Evolutionary conservation across 768 basidiomycete genomes (phyloP), one percentile per base, ranked within the genome.

Genomic region (Tulasnella sp.): DNA sequence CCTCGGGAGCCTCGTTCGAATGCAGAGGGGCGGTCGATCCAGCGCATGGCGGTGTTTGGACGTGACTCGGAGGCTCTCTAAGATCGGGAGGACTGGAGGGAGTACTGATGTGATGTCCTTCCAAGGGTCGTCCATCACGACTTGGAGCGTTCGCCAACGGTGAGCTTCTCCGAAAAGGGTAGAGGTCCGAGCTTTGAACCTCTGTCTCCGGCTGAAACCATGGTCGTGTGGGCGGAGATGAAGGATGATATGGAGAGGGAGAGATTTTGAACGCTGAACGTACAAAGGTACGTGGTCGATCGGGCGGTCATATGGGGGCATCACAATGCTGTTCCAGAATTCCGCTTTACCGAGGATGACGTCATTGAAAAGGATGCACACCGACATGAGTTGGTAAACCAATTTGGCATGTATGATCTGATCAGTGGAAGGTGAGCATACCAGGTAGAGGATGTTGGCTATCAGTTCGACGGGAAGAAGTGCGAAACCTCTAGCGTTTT

Each of bases 301-400:
- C 14, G 64, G 64, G 64, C n/a, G 64, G 64, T 69, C 64, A 28
- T 37, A 69, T 69, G 31, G 64, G 34, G 64, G 64, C 9, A 69
- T 69, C 31, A 69, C 64, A 31, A 69, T 69, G 64, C 64, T 28
- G 28, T 28, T 69, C 64, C 64, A 69, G 18, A 69, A 69, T 37
- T 69, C 64, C 14, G 64, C 31, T 37, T 69, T 69, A 20, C 64
- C 64, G 64, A 69, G 64, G 18, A 69, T 69, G 12, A 69, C 31
- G 64, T 69, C 64, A 31, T 69, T 69, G 64, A 69, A 69, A 14
- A 69, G 64, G n/a, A 31, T 69, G 64, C 64, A 69, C 5, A 69
- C 64, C 28, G 64, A 69, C 64, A 69, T 69, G 64, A 69, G 24
- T 69, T 69, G 64, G 64, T 69, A 31, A 28, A 69, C 31, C 18